Conservation (phyloP, 2,329 filamentous ascomycete species). For the Pseudogymnoascus sp. region DNA sequence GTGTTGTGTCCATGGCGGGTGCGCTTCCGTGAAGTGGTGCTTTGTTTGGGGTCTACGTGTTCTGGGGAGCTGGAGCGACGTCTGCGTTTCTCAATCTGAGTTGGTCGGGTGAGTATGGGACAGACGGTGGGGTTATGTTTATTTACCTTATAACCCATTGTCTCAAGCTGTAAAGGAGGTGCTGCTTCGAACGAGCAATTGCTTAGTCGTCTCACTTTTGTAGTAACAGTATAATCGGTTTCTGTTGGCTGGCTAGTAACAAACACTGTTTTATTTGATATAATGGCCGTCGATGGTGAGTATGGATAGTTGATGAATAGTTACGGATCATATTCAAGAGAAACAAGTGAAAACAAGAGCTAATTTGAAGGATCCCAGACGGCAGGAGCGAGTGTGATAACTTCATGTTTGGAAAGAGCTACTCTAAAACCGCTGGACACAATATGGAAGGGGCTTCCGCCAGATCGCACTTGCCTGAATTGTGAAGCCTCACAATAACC, state of each 20-base stretch:
- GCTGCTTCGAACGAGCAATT: not conserved
- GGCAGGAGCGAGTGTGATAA: not conserved
- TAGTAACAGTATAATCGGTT: not conserved
- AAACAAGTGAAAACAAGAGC: not conserved
- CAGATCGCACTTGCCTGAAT: not conserved
- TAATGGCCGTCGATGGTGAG: not conserved
- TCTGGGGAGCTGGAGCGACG: not conserved
- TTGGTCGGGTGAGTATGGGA: not conserved
- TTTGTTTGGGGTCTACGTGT: not conserved
- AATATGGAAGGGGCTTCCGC: not conserved
- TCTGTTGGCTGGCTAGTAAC: not conserved
- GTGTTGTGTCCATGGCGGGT: not conserved
- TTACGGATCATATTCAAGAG: not conserved
- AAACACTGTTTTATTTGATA: not conserved
- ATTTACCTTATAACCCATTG: not conserved
- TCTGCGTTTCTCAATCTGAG: not conserved
- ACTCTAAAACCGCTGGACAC: not conserved
- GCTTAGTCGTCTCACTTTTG: not conserved
- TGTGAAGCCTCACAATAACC: not conserved
- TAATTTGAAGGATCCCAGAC: no score
- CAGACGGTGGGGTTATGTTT: not conserved
- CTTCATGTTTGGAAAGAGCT: not conserved
- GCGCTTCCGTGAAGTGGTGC: not conserved
- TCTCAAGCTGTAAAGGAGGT: not conserved
- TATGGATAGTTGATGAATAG: not conserved